Evolutionary conservation across 352 stramenopile species (phyloP).

Genomic region (Pythium periplocum): DNA sequence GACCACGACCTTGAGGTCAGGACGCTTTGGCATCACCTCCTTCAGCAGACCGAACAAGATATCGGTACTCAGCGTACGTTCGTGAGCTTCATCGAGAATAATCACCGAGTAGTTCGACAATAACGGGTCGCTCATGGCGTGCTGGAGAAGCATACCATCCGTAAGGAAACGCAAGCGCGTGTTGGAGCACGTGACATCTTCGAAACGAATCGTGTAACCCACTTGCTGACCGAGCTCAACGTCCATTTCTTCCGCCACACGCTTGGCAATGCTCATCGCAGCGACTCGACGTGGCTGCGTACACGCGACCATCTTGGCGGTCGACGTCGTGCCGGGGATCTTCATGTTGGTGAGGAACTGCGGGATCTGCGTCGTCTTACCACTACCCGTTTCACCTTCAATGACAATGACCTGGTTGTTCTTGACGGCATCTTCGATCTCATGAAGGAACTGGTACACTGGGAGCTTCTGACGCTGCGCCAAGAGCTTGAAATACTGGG

Average conservation of each 20-base stretch:
- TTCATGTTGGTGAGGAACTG: conserved; percentile 90
- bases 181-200: conserved; percentile 89
- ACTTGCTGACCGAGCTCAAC: conserved; percentile 96
- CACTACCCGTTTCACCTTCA: conserved; percentile 97
- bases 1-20: conserved; percentile 97
- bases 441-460: conserved; percentile 95
- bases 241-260: conserved; percentile 99
- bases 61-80: conserved; percentile 96
- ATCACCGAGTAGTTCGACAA: conserved; percentile 96
- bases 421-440: conserved; percentile 95
- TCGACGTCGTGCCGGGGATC: conserved; percentile 55
- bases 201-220: conserved; percentile 99
- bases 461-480: conserved; percentile 94
- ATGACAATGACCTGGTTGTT: conserved; percentile 96
- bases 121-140: conserved; percentile 96
- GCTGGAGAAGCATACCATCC: conserved; percentile 95
- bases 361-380: conserved; percentile 96
- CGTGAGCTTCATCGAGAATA: conserved; percentile 97
- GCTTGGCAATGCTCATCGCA: conserved; percentile 96
- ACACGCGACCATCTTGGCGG: conserved; percentile 87
- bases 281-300: conserved; percentile 98
- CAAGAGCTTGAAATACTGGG: conserved; percentile 91
- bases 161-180: conserved; percentile 86
- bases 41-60: conserved; percentile 98
- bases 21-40: conserved; percentile 92